Base-by-base conservation (phyloP, 2,329 filamentous ascomycete genomes). In the Scedosporium boydii region DNA sequence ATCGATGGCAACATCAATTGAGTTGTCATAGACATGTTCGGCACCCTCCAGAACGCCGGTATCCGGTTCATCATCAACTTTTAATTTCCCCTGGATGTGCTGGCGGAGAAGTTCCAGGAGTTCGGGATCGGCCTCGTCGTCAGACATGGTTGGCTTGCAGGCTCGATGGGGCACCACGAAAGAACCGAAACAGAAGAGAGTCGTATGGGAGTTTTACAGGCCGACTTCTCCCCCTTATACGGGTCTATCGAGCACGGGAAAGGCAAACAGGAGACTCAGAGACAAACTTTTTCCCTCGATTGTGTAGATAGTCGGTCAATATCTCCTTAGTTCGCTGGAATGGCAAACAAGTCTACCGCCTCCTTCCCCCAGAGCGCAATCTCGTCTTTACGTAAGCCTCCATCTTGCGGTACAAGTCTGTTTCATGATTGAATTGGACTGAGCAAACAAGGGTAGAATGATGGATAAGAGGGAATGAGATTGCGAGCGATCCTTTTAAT, bases 71-170 rank as follows among this genome's bases (percentile, higher is more conserved):
- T 82, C 76, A 57, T 81, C 74, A 61, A 84, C 70, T 27, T 77
- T 74, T 21, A 80, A 76, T 63, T 83, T 82, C 61, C 86, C 84
- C 61, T 88, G 76, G 55, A 96, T 81, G 65, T 92, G 90, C 73
- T 95, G 86, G 61, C 92, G 88, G 14, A 98, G 83, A 21, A 97
- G 87, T 67, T 87, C 91, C 21, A 97, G 81, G 56, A 98, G 86
- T 75, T 97, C 93, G 48, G 84, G 88, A 71, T 97, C 93, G 58
- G 88, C 87, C 74, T 96, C 93, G 74, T 96, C 91, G 78, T 97
- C 92, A 57, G 91, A 96, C 90, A 96, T 96, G 68, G 58, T 77
- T 77, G 27, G 18, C 27, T n/a, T 41, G 29, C 18, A 34, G 53
- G 16, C 53, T 57, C 12, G 29, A 59, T n/a, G 53, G 21, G 53